These are phyloP conservation scores for Brassica napus DNA, from an alignment of 345 rosid species.

Conservation along the genomic window Da-Ae NC_063447.1:54604001-54604500, in stretches of 20 bases:
- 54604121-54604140: no score
- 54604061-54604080: not conserved
- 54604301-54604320: constrained; percentile 32
- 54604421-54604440: not conserved
- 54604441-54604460: constrained; percentile 24
- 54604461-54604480: constrained; percentile 16
- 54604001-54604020: constrained; percentile 44
- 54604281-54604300: no score
- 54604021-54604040: constrained; percentile 40
- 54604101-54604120: not conserved
- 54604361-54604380: constrained; percentile 30
- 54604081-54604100: not conserved
- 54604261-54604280: no score
- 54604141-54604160: no score
- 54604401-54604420: constrained; percentile 41
- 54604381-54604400: constrained; percentile 46
- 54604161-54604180: no score
- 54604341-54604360: constrained; percentile 35
- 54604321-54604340: constrained; percentile 44
- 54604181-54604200: no score
- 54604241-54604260: no score
- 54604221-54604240: no score
- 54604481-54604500: constrained; percentile 40
- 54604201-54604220: no score
- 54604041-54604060: not conserved